These are phyloP conservation scores for Coprinopsis strossmayeri DNA, from an alignment of 768 basidiomycete species.

Conservation along the genomic window DNA sequence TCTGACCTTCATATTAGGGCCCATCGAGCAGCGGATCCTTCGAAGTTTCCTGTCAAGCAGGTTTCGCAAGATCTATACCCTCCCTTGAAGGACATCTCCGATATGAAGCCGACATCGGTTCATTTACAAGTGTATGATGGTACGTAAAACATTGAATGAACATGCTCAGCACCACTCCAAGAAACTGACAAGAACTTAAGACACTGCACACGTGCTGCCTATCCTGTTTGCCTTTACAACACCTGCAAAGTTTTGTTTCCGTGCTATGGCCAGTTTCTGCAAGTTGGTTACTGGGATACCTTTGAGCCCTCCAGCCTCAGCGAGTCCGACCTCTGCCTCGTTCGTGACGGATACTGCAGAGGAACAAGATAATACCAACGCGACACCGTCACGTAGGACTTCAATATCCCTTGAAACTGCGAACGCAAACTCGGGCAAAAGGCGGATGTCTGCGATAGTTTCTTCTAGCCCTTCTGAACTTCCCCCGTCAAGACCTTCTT, in stretches of 20 bases:
- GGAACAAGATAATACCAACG: slow-evolving; percentile 2
- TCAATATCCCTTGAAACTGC: not conserved
- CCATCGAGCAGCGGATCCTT: slow-evolving; percentile 87
- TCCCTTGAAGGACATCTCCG: slow-evolving; percentile 46
- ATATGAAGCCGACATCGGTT: slow-evolving; percentile 61
- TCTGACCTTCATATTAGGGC: slow-evolving; percentile 43
- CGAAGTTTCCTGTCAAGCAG: slow-evolving; percentile 48
- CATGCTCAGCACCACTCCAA: slow-evolving; percentile 10
- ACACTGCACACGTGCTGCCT: slow-evolving; percentile 67
- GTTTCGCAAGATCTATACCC: slow-evolving; percentile 49
- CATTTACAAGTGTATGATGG: slow-evolving; percentile 95
- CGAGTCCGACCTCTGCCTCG: not conserved
- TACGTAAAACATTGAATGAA: too few species aligned
- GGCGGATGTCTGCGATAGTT: not conserved
- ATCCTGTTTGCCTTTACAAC: slow-evolving; percentile 71
- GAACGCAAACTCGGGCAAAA: not conserved
- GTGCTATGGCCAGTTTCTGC: slow-evolving; percentile 66
- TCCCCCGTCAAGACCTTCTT: slow-evolving; percentile 12
- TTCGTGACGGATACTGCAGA: not conserved
- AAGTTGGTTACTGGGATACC: slow-evolving; percentile 56
- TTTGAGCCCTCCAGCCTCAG: slow-evolving; percentile 8
- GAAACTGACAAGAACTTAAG: slow-evolving; percentile 26
- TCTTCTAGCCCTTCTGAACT: not conserved
- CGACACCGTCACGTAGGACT: not conserved
- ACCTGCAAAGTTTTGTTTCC: slow-evolving; percentile 74